These are phyloP conservation scores for Margaritispora aquatica DNA, from an alignment of 495 filamentous ascomycete genomes.

Conservation along the genomic window DNA sequence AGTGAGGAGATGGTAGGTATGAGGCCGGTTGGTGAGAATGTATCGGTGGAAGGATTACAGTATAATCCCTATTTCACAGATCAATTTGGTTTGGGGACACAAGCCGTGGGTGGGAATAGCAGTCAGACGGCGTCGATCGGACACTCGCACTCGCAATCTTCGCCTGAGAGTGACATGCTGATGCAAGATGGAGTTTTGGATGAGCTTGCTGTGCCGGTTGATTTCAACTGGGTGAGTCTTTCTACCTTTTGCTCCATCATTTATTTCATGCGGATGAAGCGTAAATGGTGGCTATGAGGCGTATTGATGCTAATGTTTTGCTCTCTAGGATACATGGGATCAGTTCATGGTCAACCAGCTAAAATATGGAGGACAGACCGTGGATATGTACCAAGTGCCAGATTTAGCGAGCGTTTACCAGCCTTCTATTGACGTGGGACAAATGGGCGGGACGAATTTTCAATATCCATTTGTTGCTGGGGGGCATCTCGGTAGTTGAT, in stretches of 20 bases:
- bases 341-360: constrained; percentile 3
- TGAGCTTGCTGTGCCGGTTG: constrained; percentile 5
- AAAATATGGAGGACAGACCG: not conserved
- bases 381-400: not conserved
- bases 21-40: not conserved
- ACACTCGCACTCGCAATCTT: not conserved
- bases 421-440: not conserved
- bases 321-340: constrained; percentile 4
- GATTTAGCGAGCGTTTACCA: not conserved
- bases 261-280: no score
- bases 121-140: not conserved
- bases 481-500: not conserved
- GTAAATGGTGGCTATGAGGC: no score
- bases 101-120: not conserved
- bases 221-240: constrained; percentile 21
- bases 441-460: not conserved
- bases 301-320: not conserved
- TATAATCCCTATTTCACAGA: constrained; percentile 5
- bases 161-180: not conserved
- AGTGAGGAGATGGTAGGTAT: not conserved
- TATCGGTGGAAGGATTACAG: constrained; percentile 2
- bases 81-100: constrained; percentile 3
- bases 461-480: not conserved
- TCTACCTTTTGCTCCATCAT: not conserved
- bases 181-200: constrained; percentile 14